Percentiles rank a stretch among this genome's conserved stretches.
These are phyloP conservation scores for Penicillium rolfsii DNA, from an alignment of 2,329 filamentous ascomycete genomes.

Conservation along the genomic window DNA sequence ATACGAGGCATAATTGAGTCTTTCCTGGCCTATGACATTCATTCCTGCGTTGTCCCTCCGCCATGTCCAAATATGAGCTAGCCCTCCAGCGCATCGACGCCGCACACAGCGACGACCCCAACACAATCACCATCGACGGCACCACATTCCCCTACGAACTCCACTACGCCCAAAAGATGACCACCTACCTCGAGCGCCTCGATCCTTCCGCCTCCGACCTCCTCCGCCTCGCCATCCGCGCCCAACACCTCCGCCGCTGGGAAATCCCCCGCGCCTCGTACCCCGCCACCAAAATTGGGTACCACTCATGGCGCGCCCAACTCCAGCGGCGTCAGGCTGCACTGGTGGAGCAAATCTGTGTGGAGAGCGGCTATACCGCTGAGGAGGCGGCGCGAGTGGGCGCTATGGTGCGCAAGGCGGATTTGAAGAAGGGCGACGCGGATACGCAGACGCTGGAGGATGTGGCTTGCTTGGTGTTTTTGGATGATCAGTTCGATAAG, in stretches of 20 bases:
- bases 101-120: constrained; percentile 71
- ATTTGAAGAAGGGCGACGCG: constrained; percentile 56
- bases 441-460: constrained; percentile 77
- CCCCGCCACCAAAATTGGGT: constrained; percentile 74
- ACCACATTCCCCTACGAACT: constrained; percentile 71
- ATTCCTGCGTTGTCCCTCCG: not conserved
- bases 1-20: not conserved
- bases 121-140: constrained; percentile 47
- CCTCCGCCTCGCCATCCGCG: constrained; percentile 75
- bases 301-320: constrained; percentile 76
- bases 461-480: constrained; percentile 82
- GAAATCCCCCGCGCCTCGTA: constrained; percentile 75
- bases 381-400: constrained; percentile 66
- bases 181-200: constrained; percentile 67
- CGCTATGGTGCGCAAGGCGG: constrained; percentile 77
- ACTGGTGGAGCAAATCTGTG: constrained; percentile 59
- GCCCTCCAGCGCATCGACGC: constrained; percentile 73
- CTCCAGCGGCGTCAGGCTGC: constrained; percentile 73
- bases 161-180: constrained; percentile 81
- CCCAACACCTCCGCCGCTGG: constrained; percentile 85
- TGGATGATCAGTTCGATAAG: constrained; percentile 82
- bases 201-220: constrained; percentile 65
- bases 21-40: not conserved
- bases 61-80: constrained; percentile 40
- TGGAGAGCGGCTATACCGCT: constrained; percentile 53